Evolutionary conservation across 129 eudicot genomes (phyloP).

Genomic region (Ambrosia artemisiifolia): DNA sequence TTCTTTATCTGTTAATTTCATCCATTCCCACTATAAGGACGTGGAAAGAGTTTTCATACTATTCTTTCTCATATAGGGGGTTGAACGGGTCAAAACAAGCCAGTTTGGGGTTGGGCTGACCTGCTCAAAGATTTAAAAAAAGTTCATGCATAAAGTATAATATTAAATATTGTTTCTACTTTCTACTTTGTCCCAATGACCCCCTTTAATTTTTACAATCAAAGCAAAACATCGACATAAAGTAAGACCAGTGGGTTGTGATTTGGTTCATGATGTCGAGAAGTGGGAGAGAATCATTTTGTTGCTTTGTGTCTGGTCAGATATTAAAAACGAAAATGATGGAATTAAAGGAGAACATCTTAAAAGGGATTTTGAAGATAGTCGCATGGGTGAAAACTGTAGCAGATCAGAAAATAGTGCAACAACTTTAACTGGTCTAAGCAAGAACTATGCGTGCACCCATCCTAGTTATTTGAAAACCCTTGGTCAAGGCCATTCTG

Average conservation of each 20-base stretch:
- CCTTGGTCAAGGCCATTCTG: conserved; percentile 71
- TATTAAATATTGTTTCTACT: not conserved
- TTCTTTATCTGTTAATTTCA: not conserved
- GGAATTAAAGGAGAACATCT: not conserved
- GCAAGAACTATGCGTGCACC: conserved; percentile 34
- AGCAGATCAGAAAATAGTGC: conserved; percentile 11
- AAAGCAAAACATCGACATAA: not conserved
- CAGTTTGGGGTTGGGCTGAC: not conserved
- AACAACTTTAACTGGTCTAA: conserved; percentile 4
- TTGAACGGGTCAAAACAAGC: not conserved
- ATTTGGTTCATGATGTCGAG: not conserved
- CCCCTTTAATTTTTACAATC: not conserved
- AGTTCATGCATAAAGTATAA: not conserved
- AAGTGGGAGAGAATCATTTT: not conserved
- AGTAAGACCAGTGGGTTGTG: not conserved
- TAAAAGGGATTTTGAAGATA: not conserved
- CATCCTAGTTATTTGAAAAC: conserved; percentile 70
- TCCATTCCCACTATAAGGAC: not conserved
- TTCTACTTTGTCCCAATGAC: too few relatives aligned
- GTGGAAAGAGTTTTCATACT: not conserved
- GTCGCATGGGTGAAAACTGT: not conserved
- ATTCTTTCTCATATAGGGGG: too few relatives aligned
- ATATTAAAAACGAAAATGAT: conserved; percentile 2
- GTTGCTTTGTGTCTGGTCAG: conserved; percentile 12
- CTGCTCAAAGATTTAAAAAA: not conserved